Evolutionary conservation across 331 rosid species (phyloP), one percentile per base, ranked within the genome.

Genomic region (Ulmus americana): DNA sequence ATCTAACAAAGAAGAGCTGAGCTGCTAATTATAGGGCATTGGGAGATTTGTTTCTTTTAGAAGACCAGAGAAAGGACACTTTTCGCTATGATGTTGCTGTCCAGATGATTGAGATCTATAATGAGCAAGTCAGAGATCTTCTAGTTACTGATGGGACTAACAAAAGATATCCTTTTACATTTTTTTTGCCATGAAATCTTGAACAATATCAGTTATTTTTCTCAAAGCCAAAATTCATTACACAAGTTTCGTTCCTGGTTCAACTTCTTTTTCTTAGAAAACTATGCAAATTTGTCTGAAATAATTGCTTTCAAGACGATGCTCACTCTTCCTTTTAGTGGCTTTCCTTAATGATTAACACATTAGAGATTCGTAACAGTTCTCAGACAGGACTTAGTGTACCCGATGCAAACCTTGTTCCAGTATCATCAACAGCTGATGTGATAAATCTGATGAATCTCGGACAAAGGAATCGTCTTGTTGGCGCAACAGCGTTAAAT

Each of bases 401-500:
- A 58, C 99, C 97, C 50, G 95, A 87, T 74, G 99, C 99, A 56
- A 89, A 85, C 75, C 83, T 94, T 72, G 79, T 87, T 49, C 75
- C 78, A 14, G 99, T 90, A 14, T 84, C 84, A 55, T 87, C 99
- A 62, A 94, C 97, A 39, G 54, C 67, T 69, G 95, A 85, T 76
- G 95, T 94, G 67, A 94, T 94, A 67, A 95, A 82, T 60, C 84
- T 94, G 60, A 94, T 94, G 99, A 87, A 84, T 80, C 88, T 87
- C 16, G 99, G 99, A 52, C 97, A 94, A n/a, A 85, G 70, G 78
- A 94, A 94, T 70, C 97, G 99, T 46, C 97, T 75, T 13, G 95
- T 94, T 44, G 99, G 99, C 49, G 99, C 99, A 59, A 94, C 99
- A 43, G 99, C 99, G 60, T 82, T 94, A 70, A 94, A 94, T n/a